phyloP scores from a whole-genome alignment of 352 stramenopile genomes.

The Discostella stelligera region DNA sequence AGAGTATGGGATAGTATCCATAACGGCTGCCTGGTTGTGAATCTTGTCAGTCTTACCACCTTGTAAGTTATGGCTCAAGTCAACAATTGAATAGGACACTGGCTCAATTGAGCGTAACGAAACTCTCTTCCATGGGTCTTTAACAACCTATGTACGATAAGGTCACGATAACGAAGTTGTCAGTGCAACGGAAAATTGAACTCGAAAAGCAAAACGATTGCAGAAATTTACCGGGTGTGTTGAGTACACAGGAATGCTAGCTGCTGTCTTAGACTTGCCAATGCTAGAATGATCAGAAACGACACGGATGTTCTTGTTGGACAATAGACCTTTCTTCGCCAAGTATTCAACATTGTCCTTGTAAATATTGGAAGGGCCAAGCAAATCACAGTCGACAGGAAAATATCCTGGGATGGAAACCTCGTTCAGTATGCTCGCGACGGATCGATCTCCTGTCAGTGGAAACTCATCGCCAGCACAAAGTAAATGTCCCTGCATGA shows the following conservation, averaged over 20 bases:
- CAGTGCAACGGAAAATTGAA: background rate
- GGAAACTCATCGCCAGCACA: constrained; percentile 91
- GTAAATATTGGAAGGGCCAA: constrained; percentile 62
- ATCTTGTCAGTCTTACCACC: constrained; percentile 66
- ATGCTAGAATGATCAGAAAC: constrained; percentile 6
- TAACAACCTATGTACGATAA: constrained; percentile 49
- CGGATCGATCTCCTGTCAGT: constrained; percentile 78
- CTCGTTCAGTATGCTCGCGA: constrained; percentile 53
- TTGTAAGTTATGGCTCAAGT: constrained; percentile 72
- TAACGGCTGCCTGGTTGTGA: constrained; percentile 56
- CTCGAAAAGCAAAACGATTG: background rate
- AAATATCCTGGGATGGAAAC: constrained; percentile 4
- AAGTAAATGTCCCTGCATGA: constrained; percentile 91
- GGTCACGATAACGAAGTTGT: constrained; percentile 4
- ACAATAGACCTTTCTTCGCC: constrained; percentile 49
- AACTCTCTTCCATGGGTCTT: constrained; percentile 68
- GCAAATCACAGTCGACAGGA: constrained; percentile 54
- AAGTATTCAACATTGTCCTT: constrained; percentile 54
- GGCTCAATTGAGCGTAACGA: constrained; percentile 75
- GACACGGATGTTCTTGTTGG: constrained; percentile 34
- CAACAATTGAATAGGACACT: constrained; percentile 73
- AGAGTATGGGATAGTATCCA: constrained; percentile 78
- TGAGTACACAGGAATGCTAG: constrained; percentile 41
- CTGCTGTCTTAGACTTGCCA: constrained; percentile 8
- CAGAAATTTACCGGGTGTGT: constrained; percentile 59